Conservation (phyloP, 305 asterid genomes). For the Fraxinus albicans region DNA sequence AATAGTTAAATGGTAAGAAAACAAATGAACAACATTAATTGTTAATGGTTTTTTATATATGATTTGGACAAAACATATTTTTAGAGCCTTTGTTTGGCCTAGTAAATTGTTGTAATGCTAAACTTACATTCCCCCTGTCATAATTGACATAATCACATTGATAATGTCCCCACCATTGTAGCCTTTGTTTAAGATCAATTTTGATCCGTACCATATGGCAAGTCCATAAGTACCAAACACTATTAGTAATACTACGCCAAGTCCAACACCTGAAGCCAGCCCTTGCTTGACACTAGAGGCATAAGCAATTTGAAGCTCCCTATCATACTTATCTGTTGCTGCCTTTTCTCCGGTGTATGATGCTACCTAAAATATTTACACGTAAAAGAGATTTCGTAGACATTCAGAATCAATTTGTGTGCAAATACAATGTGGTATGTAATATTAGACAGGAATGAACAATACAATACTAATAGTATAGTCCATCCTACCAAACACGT, state of each 20-base stretch:
- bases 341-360: constrained; percentile 64
- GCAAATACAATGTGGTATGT: neutral
- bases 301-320: constrained; percentile 45
- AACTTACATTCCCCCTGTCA: constrained; percentile 74
- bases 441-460: neutral
- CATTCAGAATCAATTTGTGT: neutral
- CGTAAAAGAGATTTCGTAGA: neutral
- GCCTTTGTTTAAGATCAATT: constrained; percentile 39
- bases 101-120: neutral
- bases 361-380: constrained; percentile 41
- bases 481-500: neutral
- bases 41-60: neutral
- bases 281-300: constrained; percentile 49
- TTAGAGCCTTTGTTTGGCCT: neutral
- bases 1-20: neutral
- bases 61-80: neutral
- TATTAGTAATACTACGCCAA: constrained; percentile 40
- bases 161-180: constrained; percentile 58
- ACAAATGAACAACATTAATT: neutral
- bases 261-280: constrained; percentile 55
- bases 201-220: constrained; percentile 66
- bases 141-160: constrained; percentile 56
- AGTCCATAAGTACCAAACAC: constrained; percentile 55
- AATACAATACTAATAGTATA: neutral
- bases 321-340: constrained; percentile 48